phyloP scores from a whole-genome alignment of 257 asterid species.

The Penstemon barbatus region DNA sequence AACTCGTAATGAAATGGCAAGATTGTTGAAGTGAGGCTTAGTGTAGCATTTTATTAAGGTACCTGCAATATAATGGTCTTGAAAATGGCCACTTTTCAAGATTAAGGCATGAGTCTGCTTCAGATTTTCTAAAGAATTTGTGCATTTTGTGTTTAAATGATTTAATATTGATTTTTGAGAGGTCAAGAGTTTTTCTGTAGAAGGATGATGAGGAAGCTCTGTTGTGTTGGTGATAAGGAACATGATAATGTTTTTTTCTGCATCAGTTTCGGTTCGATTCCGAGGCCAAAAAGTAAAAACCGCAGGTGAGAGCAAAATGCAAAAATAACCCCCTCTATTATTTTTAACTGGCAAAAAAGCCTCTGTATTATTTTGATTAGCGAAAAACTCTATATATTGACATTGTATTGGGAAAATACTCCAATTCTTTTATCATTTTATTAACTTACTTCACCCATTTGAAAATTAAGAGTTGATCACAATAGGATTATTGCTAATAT shows the following conservation, averaged over 20 bases:
- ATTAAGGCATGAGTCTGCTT: conserved; percentile 47
- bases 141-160: conserved; percentile 44
- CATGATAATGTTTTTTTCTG: background rate
- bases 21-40: conserved; percentile 39
- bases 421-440: no score
- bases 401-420: no score
- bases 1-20: conserved; percentile 22
- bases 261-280: no score
- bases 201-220: conserved; percentile 30
- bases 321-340: no score
- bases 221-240: conserved; percentile 13
- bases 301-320: no score
- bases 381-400: no score
- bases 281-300: no score
- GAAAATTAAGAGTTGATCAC: no score
- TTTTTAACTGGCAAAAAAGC: no score
- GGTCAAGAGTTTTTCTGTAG: conserved; percentile 8
- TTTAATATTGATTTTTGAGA: conserved; percentile 41
- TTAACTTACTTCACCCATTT: no score
- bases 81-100: conserved; percentile 47
- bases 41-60: conserved; percentile 44
- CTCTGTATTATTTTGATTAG: no score
- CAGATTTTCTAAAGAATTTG: conserved; percentile 35
- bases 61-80: conserved; percentile 50
- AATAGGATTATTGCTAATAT: no score